These are phyloP conservation scores for Raffaelea arxii DNA, from an alignment of 2,329 filamentous ascomycete species.

Conservation along the genomic window DNA sequence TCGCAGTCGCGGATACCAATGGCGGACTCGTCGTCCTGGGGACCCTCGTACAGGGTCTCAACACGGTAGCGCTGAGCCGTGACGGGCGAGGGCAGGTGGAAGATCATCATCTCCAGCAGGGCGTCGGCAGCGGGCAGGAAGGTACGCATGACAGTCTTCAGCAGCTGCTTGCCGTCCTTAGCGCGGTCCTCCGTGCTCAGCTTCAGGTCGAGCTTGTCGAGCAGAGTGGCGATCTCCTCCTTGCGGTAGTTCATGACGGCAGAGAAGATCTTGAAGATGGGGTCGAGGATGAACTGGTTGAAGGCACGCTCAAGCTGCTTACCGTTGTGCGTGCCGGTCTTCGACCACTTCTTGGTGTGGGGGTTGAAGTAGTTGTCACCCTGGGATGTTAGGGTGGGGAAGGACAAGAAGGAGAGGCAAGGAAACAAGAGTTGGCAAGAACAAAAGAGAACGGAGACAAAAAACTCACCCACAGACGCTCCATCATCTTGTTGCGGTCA, in stretches of 20 bases:
- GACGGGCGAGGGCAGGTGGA: conserved; percentile 92
- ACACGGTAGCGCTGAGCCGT: conserved; percentile 96
- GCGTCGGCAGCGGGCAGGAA: conserved; percentile 98
- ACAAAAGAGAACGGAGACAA: neutral
- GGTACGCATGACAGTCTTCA: conserved; percentile 97
- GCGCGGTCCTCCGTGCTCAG: conserved; percentile 77
- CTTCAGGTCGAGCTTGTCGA: conserved; percentile 94
- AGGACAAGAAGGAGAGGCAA: neutral
- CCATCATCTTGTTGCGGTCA: conserved; percentile 99
- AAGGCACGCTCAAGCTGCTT: conserved; percentile 90
- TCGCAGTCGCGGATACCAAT: conserved; percentile 98
- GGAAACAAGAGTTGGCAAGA: conserved; percentile 10
- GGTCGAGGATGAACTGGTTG: conserved; percentile 99
- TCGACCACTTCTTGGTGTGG: conserved; percentile 99
- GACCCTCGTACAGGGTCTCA: conserved; percentile 98
- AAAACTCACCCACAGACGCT: conserved; percentile 83
- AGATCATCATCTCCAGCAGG: conserved; percentile 99
- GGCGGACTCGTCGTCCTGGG: conserved; percentile 80
- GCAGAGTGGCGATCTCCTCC: conserved; percentile 73
- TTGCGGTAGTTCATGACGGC: conserved; percentile 98
- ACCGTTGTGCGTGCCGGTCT: conserved; percentile 70
- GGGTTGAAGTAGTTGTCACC: conserved; percentile 99
- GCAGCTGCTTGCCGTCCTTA: conserved; percentile 92
- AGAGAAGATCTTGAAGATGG: conserved; percentile 98
- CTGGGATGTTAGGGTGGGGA: conserved; percentile 20